These are phyloP conservation scores for Aspergillus hiratsukae DNA, from an alignment of 2,329 filamentous ascomycete species.

Conservation along the genomic window DNA sequence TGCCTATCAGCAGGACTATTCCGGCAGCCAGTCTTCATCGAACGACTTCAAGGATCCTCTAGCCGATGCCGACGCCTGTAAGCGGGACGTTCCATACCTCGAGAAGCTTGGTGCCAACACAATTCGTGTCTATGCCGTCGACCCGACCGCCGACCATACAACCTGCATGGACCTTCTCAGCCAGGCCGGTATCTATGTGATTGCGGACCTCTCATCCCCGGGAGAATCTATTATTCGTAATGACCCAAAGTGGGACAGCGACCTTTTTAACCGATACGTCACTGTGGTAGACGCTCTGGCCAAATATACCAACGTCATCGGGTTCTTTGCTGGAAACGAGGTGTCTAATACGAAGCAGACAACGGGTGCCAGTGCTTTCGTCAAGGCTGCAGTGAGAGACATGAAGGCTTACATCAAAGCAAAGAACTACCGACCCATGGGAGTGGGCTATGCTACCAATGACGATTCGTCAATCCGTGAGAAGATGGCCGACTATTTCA, in stretches of 20 bases:
- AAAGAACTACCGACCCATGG: slow-evolving; percentile 69
- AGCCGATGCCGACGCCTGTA: slow-evolving; percentile 64
- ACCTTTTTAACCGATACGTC: slow-evolving; percentile 74
- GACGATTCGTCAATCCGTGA: slow-evolving; percentile 78
- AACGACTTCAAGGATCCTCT: slow-evolving; percentile 74
- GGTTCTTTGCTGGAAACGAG: slow-evolving; percentile 97
- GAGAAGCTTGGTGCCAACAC: slow-evolving; percentile 76
- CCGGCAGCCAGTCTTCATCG: slow-evolving; percentile 47
- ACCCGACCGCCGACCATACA: slow-evolving; percentile 71
- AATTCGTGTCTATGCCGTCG: slow-evolving; percentile 88
- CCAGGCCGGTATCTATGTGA: slow-evolving; percentile 84
- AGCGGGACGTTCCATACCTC: slow-evolving; percentile 78
- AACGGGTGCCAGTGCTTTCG: slow-evolving; percentile 82
- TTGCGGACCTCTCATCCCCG: slow-evolving; percentile 83
- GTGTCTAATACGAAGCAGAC: slow-evolving; percentile 84
- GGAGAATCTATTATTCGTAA: slow-evolving; percentile 77
- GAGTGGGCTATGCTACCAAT: slow-evolving; percentile 92
- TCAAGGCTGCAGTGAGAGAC: slow-evolving; percentile 94
- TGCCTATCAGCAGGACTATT: slow-evolving; percentile 81
- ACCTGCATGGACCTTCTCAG: slow-evolving; percentile 78
- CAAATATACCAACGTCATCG: slow-evolving; percentile 81
- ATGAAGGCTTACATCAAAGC: slow-evolving; percentile 85
- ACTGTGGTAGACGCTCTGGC: slow-evolving; percentile 72
- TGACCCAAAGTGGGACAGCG: slow-evolving; percentile 69
- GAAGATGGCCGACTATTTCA: slow-evolving; percentile 85